phyloP scores from a whole-genome alignment of 2,329 filamentous ascomycete species.

The Pyrenochaeta sp. region DNA sequence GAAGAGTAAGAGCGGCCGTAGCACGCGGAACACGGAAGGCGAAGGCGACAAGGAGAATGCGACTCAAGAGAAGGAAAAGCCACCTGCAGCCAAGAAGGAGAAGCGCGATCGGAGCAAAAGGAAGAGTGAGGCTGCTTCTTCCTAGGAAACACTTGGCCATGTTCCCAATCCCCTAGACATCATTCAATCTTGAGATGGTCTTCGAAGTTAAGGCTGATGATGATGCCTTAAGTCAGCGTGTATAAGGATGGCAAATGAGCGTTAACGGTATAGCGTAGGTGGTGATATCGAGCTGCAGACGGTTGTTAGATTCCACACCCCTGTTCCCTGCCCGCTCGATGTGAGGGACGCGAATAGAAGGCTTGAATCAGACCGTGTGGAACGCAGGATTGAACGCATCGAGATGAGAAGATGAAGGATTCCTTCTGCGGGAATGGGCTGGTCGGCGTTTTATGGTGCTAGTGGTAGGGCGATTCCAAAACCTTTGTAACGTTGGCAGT shows the following conservation, averaged over 20 bases:
- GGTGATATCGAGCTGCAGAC: background rate
- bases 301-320: constrained; percentile 6
- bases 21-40: constrained; percentile 43
- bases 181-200: background rate
- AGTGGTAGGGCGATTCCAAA: too few species aligned
- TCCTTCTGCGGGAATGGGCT: too few species aligned
- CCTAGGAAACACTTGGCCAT: constrained; percentile 16
- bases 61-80: background rate
- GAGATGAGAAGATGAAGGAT: constrained; percentile 2
- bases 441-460: too few species aligned
- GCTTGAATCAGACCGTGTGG: too few species aligned
- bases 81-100: constrained; percentile 23
- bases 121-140: constrained; percentile 41
- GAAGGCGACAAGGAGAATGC: constrained; percentile 39
- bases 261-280: constrained; percentile 9
- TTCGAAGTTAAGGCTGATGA: background rate
- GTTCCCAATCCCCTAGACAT: background rate
- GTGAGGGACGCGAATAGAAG: constrained; percentile 7
- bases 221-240: constrained; percentile 1
- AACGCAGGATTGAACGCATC: background rate
- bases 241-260: constrained; percentile 4
- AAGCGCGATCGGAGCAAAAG: constrained; percentile 47
- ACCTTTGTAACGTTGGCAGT: too few species aligned
- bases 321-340: constrained; percentile 6
- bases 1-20: constrained; percentile 46